Evolutionary conservation across 164 flowering plant species (phyloP), one percentile per base, ranked within the genome.

Genomic region (Annona squamosa): DNA sequence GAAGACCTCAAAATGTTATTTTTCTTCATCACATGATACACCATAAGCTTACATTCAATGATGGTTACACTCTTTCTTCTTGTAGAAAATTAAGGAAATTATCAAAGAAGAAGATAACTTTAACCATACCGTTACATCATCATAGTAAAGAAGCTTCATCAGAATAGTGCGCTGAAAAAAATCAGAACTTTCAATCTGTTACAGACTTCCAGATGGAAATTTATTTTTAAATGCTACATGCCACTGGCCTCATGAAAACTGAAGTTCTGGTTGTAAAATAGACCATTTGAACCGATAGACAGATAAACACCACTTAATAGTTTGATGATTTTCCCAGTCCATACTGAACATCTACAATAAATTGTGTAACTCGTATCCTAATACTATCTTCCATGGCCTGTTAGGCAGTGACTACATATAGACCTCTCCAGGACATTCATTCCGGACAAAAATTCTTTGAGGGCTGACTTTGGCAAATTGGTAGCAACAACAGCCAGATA

Each of bases 121-220:
- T 6, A 16, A 52, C 42, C 87, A 69, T 89, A 92, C 98, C 85
- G 99, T 95, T 66, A 89, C 89, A 78, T 93, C 94, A 65, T 92
- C 96, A 71, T 91, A 85, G 76, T 93, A 92, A 16, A 90, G 82
- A 42, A 91, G 87, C 81, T 95, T 93, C 99, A 93, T 93, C 92
- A 91, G 66, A 70, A 95, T 87, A 45, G 91, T 88, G 18, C 94
- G 98, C 99, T 95, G 98, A 80, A 82, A 85, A 16, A 64, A 45
- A 72, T 10, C 5, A 63, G 48, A 52, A 52, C 13, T 52, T 26
- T 52, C 13, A 52, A 52, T 16, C 9, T 52, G 3, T 52, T 52
- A 52, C 13, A 9, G 13, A 52, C 59, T 52, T 52, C 13, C 3
- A 1, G 59, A 52, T 52, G 3, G 59, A 52, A 16, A 3, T 52